Conservation (phyloP, 208 protist genomes). For the Leishmania lainsoni region DNA sequence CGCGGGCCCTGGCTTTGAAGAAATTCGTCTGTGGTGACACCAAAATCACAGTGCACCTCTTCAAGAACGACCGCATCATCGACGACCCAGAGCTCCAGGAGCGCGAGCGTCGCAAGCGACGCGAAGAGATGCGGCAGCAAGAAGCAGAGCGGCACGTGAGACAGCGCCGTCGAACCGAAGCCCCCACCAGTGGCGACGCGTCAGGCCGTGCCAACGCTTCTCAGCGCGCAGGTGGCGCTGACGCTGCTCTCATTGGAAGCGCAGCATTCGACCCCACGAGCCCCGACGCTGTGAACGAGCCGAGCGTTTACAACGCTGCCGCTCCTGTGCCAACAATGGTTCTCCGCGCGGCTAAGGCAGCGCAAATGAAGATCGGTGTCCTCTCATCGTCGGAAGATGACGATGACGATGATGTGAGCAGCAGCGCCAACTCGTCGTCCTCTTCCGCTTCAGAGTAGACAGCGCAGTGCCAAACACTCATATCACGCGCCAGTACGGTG, state of each 20-base stretch:
- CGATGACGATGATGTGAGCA: slow-evolving; percentile 36
- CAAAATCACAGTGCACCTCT: slow-evolving; percentile 68
- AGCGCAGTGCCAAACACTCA: not conserved
- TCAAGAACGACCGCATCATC: slow-evolving; percentile 91
- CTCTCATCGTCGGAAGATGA: slow-evolving; percentile 70
- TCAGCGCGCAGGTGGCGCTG: not conserved
- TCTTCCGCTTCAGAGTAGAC: not conserved
- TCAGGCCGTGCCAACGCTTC: not conserved
- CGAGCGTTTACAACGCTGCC: slow-evolving; percentile 9
- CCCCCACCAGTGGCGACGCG: not conserved
- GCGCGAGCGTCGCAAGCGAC: slow-evolving; percentile 15
- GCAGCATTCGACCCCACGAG: slow-evolving; percentile 12
- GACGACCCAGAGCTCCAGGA: slow-evolving; percentile 50
- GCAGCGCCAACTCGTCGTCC: slow-evolving; percentile 4
- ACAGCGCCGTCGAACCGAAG: slow-evolving; percentile 4
- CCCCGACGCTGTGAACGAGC: slow-evolving; percentile 13
- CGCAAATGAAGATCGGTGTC: slow-evolving; percentile 51
- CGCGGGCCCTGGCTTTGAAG: slow-evolving; percentile 75
- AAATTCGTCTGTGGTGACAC: slow-evolving; percentile 77
- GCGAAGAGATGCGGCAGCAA: slow-evolving; percentile 1
- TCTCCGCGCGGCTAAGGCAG: not conserved
- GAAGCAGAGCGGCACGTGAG: slow-evolving; percentile 2
- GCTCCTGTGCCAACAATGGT: not conserved
- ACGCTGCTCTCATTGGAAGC: not conserved
- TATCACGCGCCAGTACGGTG: not conserved